Evolutionary conservation across 331 rosid species (phyloP), one percentile per base, ranked within the genome.

Genomic region (Dryas integrifolia): DNA sequence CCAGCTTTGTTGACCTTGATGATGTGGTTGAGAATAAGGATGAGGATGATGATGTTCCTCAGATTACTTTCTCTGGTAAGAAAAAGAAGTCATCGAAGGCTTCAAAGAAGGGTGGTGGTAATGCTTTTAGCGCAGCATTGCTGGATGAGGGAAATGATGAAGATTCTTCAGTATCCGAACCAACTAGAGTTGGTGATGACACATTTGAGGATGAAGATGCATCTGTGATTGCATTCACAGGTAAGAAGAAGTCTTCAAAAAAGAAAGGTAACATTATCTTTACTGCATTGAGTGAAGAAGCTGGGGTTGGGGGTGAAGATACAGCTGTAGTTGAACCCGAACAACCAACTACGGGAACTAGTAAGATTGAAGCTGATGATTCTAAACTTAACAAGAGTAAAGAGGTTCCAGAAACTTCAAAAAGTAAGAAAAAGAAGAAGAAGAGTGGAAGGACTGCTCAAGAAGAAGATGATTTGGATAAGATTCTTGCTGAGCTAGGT

Each of bases 401-500:
- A 61, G 96, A 56, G 74, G 86, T 83, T 18, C 76, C 76, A 68
- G 98, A 81, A 71, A 77, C 88, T 65, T 90, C 90, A 15, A 89
- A 92, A 79, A 90, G 55, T 75, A 95, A 90, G 84, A 95, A 92
- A 85, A 95, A 94, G 86, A 94, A 95, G 83, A 95, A 95, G 81
- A 95, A 88, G 88, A 81, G 87, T 73, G 99, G 93, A 80, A 83
- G 99, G 76, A 95, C 96, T 70, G 96, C 85, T 68, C 88, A 92
- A 77, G 99, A 95, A 86, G 99, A 95, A 88, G 99, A 95, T 46
- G 99, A 95, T 86, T 83, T 95, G 77, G 99, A 92, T 58, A 87
- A 76, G 79, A 77, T 95, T 83, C 98, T 95, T 72, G 98, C 98
- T 39, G 99, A 95, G 88, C 97, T 95, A 65, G 97, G 96, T 40